phyloP scores from a whole-genome alignment of 208 protist genomes.

The Naegleria lovaniensis region DNA sequence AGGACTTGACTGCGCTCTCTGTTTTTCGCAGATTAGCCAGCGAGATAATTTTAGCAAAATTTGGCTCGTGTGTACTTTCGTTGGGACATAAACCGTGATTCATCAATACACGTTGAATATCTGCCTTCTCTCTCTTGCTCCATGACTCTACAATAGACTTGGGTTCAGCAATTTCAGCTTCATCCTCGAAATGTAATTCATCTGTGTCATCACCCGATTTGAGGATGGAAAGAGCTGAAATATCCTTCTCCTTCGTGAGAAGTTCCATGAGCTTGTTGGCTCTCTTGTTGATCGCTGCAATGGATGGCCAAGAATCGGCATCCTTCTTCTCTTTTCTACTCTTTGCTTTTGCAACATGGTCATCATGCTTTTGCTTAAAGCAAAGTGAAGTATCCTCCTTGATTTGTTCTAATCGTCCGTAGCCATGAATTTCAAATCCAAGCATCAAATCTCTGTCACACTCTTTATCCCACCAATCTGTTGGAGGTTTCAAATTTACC shows the following conservation, averaged over 20 bases:
- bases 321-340: slow-evolving; percentile 24
- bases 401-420: neutral
- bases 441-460: neutral
- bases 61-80: neutral
- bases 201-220: neutral
- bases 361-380: neutral
- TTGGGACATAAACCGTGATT: neutral
- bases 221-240: neutral
- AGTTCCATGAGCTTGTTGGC: neutral
- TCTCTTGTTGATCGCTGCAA: neutral
- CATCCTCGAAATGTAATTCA: neutral
- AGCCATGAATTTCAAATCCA: neutral
- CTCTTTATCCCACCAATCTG: neutral
- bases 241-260: neutral
- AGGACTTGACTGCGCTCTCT: neutral
- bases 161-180: neutral
- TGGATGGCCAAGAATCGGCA: neutral
- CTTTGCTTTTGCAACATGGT: neutral
- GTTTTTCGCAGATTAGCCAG: slow-evolving; percentile 8
- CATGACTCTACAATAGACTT: neutral
- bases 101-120: neutral
- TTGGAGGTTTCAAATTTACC: neutral
- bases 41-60: neutral
- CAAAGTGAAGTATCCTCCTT: neutral
- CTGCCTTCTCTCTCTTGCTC: neutral